Conservation (phyloP, 2,329 filamentous ascomycete genomes). For the Tolypocladium nubicola region DNA sequence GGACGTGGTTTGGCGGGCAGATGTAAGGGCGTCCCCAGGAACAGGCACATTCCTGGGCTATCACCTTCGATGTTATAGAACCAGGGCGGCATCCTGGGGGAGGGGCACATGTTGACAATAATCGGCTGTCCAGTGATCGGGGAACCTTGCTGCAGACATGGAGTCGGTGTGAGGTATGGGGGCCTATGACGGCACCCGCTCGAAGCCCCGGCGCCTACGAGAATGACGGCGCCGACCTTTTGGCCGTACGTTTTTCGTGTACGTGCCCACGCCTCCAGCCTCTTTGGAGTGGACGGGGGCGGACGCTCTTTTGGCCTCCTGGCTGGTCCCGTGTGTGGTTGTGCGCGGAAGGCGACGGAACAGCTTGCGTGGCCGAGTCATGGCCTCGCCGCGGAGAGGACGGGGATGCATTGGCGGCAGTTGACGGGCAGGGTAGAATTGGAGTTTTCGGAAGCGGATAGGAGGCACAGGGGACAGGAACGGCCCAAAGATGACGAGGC, state of each 20-base stretch:
- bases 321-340: background rate
- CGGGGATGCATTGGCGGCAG: background rate
- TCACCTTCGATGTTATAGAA: background rate
- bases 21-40: background rate
- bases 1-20: background rate
- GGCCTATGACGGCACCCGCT: background rate
- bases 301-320: background rate
- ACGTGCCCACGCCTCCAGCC: background rate
- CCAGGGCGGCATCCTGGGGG: background rate
- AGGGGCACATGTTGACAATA: background rate
- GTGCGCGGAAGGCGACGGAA: too few relatives aligned
- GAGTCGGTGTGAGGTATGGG: background rate
- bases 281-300: background rate
- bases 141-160: background rate
- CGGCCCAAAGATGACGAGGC: background rate
- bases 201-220: background rate
- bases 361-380: background rate
- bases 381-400: background rate
- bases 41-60: background rate
- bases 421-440: background rate
- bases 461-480: background rate
- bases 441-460: background rate
- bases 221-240: background rate
- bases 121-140: background rate
- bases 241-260: background rate